phyloP scores from a whole-genome alignment of 148 eudicot genomes.

The Vaccinium vitisidaea region DNA sequence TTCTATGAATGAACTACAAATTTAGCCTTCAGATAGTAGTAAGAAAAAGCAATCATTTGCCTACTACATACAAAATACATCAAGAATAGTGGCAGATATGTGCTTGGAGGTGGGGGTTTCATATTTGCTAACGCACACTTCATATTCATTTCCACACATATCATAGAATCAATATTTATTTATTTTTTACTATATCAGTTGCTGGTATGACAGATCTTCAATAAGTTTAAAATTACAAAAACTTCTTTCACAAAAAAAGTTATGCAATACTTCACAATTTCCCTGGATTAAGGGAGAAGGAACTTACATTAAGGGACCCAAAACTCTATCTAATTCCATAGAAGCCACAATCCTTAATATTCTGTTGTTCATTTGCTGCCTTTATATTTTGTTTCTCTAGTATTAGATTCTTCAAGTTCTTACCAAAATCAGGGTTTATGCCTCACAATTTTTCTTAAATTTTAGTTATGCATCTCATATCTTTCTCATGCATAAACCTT shows the following conservation, averaged over 20 bases:
- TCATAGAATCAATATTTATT: neutral
- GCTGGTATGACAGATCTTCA: neutral
- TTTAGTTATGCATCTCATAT: neutral
- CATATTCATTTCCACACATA: neutral
- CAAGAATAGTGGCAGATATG: neutral
- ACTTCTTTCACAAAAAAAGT: neutral
- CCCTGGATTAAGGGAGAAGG: too few relatives aligned
- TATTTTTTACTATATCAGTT: too few relatives aligned
- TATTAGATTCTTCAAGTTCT: too few relatives aligned
- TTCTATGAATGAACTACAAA: neutral
- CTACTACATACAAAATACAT: neutral
- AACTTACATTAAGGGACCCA: too few relatives aligned
- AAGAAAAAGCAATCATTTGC: neutral
- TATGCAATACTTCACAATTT: too few relatives aligned
- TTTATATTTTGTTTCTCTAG: too few relatives aligned
- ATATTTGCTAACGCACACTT: neutral
- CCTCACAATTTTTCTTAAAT: neutral
- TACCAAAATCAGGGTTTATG: neutral
- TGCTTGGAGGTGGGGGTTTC: too few relatives aligned
- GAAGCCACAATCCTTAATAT: too few relatives aligned
- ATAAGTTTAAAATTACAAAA: neutral
- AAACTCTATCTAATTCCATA: too few relatives aligned
- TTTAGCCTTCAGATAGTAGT: neutral
- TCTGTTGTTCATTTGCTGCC: too few relatives aligned
- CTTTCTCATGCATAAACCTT: neutral